Evolutionary conservation across 495 filamentous ascomycete genomes (phyloP).

Genomic region (Neurospora sp.): DNA sequence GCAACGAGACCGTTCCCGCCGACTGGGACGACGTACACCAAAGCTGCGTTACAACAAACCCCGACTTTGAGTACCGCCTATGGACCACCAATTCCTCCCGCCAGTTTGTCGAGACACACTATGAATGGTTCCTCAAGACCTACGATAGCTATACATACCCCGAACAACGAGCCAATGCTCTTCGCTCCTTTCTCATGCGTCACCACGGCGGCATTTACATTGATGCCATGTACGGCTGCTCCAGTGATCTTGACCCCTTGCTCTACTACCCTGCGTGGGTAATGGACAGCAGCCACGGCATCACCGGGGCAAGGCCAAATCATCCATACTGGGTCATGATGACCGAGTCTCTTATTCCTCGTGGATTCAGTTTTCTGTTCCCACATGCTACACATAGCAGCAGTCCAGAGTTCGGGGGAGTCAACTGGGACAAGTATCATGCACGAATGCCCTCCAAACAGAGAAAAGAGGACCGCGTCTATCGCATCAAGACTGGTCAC

Average conservation of each 20-base stretch:
- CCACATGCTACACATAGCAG: constrained; percentile 82
- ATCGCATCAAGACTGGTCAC: constrained; percentile 25
- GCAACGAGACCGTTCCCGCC: constrained; percentile 51
- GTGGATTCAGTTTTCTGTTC: constrained; percentile 64
- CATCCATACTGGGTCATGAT: constrained; percentile 74
- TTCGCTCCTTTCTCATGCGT: constrained; percentile 74
- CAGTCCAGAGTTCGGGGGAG: constrained; percentile 69
- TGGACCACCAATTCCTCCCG: constrained; percentile 71
- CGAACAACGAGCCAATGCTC: constrained; percentile 75
- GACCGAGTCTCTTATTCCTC: constrained; percentile 57
- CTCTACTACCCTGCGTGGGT: constrained; percentile 75
- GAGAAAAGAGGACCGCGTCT: constrained; percentile 2
- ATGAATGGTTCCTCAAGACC: constrained; percentile 74
- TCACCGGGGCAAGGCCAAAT: constrained; percentile 65
- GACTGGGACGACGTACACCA: constrained; percentile 61
- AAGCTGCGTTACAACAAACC: constrained; percentile 63
- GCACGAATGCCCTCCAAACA: not conserved
- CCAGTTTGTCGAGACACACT: constrained; percentile 63
- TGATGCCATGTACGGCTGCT: constrained; percentile 77
- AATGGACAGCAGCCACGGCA: constrained; percentile 64
- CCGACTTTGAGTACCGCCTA: constrained; percentile 74
- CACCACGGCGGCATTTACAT: constrained; percentile 82
- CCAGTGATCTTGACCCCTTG: constrained; percentile 67
- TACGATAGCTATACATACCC: constrained; percentile 69
- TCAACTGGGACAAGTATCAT: constrained; percentile 67